Base-by-base conservation (phyloP, 108 stramenopile genomes). In the Fistulifera pelliculosa region DNA sequence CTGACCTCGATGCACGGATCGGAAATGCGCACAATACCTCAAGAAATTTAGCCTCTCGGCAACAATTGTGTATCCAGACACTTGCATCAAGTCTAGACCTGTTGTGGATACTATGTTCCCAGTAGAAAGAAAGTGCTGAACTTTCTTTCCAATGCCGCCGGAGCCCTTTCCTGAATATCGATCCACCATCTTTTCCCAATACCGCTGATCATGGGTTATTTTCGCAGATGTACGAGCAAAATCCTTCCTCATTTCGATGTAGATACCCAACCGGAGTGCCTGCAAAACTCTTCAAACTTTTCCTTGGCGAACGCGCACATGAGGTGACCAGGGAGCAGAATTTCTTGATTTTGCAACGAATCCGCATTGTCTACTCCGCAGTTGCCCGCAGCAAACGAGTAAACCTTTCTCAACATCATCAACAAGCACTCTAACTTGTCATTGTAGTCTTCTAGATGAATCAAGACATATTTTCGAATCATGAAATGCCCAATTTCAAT, bases 31-130 rank as follows among this genome's bases (percentile, higher is more conserved):
- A 47, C 95, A 75, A 70, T 95, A 98, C 25, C 99, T 65, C 43
- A 97, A 68, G 60, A 94, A 95, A 60, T 99, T 99, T 47, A 99
- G 69, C 23, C 89, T 76, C 60, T 99, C 99, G 0, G 99, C 99
- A 19, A 99, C 94, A 54, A 99, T 94, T 0, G 96, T 97, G 70
- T 94, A 98, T 25, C 99, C 99, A 22, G 92, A 85, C 2, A 90
- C 87, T 80, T 99, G 95, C 96, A 96, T 97, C 19, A 98, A 80
- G 67, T 99, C 99, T 16, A 99, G 56, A 16, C 99, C 99, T 6
- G 85, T 81, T 0, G 85, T 67, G 18, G 92, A 93, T 45, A 91
- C 68, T 28, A 99, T 75, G 56, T 98, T 99, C 15, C 99, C 99
- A 7, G 97, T 98, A 11, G 89, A 86, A 35, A 99, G 62, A 52